phyloP scores from a whole-genome alignment of 2,329 filamentous ascomycete species.

The Grosmannia huntii region DNA sequence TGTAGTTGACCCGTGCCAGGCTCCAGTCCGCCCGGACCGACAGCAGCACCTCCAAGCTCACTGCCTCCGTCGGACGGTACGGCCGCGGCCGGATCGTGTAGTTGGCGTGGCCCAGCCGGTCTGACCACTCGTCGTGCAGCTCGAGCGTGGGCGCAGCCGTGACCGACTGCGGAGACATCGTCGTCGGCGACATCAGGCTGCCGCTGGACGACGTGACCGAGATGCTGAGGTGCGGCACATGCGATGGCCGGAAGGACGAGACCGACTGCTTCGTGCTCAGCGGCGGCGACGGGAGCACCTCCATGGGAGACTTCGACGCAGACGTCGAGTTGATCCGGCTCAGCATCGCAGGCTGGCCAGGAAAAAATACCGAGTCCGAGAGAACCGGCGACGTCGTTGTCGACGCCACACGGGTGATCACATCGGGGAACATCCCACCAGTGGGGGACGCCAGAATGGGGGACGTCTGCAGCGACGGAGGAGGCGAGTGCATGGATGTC shows the following conservation, averaged over 20 bases:
- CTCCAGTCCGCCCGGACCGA: constrained; percentile 72
- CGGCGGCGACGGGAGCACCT: constrained; percentile 47
- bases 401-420: background rate
- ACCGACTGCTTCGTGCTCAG: constrained; percentile 67
- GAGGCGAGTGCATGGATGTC: constrained; percentile 43
- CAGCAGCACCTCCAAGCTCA: constrained; percentile 43
- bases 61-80: constrained; percentile 49
- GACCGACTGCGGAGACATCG: constrained; percentile 18
- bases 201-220: constrained; percentile 34
- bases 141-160: constrained; percentile 29
- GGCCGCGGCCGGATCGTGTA: constrained; percentile 78
- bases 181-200: constrained; percentile 8
- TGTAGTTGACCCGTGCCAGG: constrained; percentile 70
- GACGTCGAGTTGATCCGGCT: constrained; percentile 17
- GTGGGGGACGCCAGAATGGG: constrained; percentile 8
- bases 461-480: constrained; percentile 70
- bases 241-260: constrained; percentile 55
- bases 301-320: background rate
- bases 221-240: constrained; percentile 50
- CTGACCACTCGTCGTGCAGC: constrained; percentile 69
- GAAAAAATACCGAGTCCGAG: background rate
- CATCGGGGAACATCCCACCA: background rate
- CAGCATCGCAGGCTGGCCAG: constrained; percentile 8
- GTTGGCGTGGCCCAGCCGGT: constrained; percentile 81
- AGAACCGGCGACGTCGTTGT: background rate